Base-by-base conservation (phyloP, 108 stramenopile species). In the Schizochytrium sp. region DNA sequence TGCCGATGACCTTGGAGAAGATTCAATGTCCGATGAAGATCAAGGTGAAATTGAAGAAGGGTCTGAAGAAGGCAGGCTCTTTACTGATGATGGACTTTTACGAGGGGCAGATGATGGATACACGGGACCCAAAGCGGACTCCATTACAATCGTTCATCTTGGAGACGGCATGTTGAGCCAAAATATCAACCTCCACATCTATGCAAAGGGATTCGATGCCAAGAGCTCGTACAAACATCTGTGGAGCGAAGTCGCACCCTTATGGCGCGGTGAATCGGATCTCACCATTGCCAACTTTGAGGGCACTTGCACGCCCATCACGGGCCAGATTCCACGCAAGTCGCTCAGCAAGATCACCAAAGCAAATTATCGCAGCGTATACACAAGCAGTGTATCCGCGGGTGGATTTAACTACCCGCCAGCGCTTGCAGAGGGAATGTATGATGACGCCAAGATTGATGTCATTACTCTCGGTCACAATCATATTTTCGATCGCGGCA, bases 391-490 rank as follows among this genome's bases (percentile, higher is more conserved):
- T 2, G 44, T 44, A 1, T 44, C 7, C 12, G 44, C 40, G 64
- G 64, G 64, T 13, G 64, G 64, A 7, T 69, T 69, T 69, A 69
- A 69, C 15, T 69, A 69, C 64, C 64, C 64, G 64, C 64, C 12
- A 38, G 64, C 7, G 28, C 44, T 69, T 2, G 64, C 64, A 8
- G 5, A 44, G 28, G 12, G 7, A 44, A 38, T 69, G 42, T 15
- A 7, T 2, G 15, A 69, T 8, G 64, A 69, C 28, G 64, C 64
- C 12, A 15, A 15, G 5, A 69, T 69, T 15, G 64, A 69, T 44
- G 64, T 69, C 12, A 69, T 69, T 38, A 69, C 64, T 0, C 28
- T 69, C 19, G 64, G 64, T 44, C 40, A 69, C 64, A 69, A 69
- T 3, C 64, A 69, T 1, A 69, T 69, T 15, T 69, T 69, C 64